phyloP scores from a whole-genome alignment of 352 stramenopile genomes.

The Globisporangium takayamanum region DNA sequence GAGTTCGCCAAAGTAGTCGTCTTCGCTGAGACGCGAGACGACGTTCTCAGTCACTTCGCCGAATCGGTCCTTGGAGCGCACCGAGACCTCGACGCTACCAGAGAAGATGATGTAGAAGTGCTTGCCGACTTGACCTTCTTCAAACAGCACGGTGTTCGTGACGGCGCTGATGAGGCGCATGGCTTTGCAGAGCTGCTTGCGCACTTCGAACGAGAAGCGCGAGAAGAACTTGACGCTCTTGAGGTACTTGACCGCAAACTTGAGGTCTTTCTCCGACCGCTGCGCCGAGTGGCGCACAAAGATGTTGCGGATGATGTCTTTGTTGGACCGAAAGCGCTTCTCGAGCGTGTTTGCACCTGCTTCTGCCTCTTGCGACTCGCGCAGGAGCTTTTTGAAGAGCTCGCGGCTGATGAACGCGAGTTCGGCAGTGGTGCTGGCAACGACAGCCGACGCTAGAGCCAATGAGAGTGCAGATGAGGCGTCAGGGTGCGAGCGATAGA shows the following conservation, averaged over 20 bases:
- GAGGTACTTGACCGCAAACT: conserved; percentile 81
- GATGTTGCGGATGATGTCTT: conserved; percentile 84
- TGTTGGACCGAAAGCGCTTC: conserved; percentile 79
- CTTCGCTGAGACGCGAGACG: conserved; percentile 56
- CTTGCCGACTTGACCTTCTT: conserved; percentile 65
- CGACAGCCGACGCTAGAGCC: conserved; percentile 40
- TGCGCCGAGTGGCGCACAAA: conserved; percentile 63
- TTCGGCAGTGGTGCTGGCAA: conserved; percentile 42
- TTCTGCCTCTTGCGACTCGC: conserved; percentile 48
- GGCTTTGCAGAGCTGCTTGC: conserved; percentile 77
- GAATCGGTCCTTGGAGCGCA: conserved; percentile 68
- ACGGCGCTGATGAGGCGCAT: conserved; percentile 73
- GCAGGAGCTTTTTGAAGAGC: conserved; percentile 60
- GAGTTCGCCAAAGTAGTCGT: conserved; percentile 76
- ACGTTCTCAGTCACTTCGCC: conserved; percentile 59
- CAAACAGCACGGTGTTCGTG: conserved; percentile 76
- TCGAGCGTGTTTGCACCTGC: conserved; percentile 40
- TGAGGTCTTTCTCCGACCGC: conserved; percentile 77
- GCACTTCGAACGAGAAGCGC: conserved; percentile 81
- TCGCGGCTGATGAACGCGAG: conserved; percentile 63
- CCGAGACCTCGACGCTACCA: conserved; percentile 60
- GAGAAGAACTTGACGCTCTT: conserved; percentile 86
- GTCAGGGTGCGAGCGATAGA: not conserved
- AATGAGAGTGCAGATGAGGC: not conserved
- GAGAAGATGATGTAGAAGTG: conserved; percentile 86